A percentile compares a stretch with the other conserved stretches of the same genome.
These are phyloP conservation scores for Circinella minor DNA, from an alignment of 371 early-diverging fungal species.

Conservation along the genomic window DNA sequence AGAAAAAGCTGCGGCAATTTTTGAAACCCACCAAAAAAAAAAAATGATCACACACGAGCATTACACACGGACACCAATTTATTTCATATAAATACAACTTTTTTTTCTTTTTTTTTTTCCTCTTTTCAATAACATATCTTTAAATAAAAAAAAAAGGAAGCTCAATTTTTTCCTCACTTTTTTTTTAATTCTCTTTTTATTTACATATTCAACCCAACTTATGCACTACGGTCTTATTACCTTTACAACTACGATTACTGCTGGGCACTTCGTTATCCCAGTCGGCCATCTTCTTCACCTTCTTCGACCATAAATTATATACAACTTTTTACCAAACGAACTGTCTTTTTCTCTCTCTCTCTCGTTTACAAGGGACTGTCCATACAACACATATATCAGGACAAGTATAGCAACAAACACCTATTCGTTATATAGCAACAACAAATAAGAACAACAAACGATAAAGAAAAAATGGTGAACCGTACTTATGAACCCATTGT, in stretches of 20 bases:
- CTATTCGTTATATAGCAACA: background rate
- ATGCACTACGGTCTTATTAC: conserved; percentile 6
- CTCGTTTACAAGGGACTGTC: background rate
- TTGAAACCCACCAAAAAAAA: conserved; percentile 1
- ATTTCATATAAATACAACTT: background rate
- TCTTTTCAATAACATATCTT: too few species aligned
- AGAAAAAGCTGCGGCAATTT: background rate
- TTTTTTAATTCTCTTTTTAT: background rate
- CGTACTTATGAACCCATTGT: conserved; percentile 13
- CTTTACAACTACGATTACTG: conserved; percentile 7
- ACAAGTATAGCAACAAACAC: background rate
- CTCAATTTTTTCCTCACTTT: background rate
- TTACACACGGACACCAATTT: too few species aligned
- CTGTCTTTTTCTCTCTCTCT: background rate
- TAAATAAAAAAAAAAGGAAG: background rate
- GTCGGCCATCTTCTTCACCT: conserved; percentile 8
- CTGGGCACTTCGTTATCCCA: conserved; percentile 9
- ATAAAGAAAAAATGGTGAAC: conserved; percentile 13
- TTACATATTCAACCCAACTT: background rate
- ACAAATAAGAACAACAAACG: background rate
- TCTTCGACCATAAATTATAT: conserved; percentile 1
- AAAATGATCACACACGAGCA: too few species aligned
- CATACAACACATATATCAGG: background rate
- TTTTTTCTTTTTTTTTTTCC: conserved; percentile 1
- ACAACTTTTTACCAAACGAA: background rate